Percentiles rank a stretch among this genome's conserved stretches.
Evolutionary conservation across 2,329 filamentous ascomycete genomes (phyloP).

Genomic region (Periglandula ipomoeae): DNA sequence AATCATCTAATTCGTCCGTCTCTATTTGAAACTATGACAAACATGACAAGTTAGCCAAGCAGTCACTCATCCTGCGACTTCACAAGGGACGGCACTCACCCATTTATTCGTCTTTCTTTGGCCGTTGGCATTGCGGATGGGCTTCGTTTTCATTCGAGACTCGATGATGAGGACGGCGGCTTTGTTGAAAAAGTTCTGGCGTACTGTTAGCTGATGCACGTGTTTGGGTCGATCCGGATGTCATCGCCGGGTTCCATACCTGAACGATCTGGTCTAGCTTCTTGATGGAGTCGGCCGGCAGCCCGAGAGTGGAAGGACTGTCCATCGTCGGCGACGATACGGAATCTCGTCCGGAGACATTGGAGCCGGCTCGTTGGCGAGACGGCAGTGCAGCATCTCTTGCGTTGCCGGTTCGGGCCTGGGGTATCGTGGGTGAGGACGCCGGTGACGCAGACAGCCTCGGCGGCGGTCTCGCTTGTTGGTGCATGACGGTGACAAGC

Average conservation of each 20-base stretch:
- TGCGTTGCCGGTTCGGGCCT: conserved; percentile 62
- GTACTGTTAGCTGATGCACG: not conserved
- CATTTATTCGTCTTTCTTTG: conserved; percentile 69
- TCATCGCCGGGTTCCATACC: conserved; percentile 35
- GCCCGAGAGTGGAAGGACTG: conserved; percentile 33
- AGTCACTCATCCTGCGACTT: not conserved
- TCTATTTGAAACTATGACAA: conserved; percentile 77
- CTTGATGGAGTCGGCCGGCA: conserved; percentile 57
- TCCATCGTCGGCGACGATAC: conserved; percentile 40
- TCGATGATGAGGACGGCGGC: conserved; percentile 76
- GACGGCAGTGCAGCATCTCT: conserved; percentile 48
- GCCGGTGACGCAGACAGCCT: conserved; percentile 60
- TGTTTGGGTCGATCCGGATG: not conserved
- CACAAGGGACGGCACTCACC: conserved; percentile 45
- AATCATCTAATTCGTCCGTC: conserved; percentile 83
- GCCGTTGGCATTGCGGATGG: conserved; percentile 30
- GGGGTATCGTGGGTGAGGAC: conserved; percentile 55
- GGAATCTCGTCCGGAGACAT: conserved; percentile 29
- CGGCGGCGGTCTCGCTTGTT: conserved; percentile 70
- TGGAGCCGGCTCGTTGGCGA: conserved; percentile 35
- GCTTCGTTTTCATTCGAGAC: conserved; percentile 64
- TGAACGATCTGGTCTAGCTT: conserved; percentile 92
- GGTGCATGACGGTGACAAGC: conserved; percentile 65
- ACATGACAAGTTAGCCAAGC: not conserved
- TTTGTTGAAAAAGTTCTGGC: conserved; percentile 84